Evolutionary conservation across 2,329 filamentous ascomycete genomes (phyloP).

Genomic region (Ceratocystis variospora): DNA sequence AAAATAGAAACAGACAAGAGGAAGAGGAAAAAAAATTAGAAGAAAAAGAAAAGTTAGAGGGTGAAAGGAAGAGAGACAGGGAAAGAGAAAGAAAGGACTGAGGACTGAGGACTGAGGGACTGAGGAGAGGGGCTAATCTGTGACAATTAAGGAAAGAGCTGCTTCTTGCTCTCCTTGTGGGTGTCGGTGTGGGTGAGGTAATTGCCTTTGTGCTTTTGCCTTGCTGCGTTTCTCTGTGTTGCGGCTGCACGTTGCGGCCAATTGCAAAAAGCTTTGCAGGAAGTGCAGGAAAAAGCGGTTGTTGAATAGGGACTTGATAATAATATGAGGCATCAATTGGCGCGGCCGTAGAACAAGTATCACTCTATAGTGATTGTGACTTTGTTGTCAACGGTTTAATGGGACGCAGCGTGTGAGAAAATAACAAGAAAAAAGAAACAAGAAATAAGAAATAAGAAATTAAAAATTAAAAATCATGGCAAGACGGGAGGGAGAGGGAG

Average conservation of each 20-base stretch:
- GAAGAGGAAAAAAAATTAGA: neutral
- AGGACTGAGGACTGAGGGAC: neutral
- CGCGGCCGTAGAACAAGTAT: neutral
- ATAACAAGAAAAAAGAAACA: neutral
- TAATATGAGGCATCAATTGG: neutral
- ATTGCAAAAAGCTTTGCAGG: neutral
- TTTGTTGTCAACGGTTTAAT: neutral
- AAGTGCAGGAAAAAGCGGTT: neutral
- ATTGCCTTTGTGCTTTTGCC: neutral
- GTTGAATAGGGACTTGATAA: neutral
- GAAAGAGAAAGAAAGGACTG: neutral
- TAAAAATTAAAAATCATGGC: neutral
- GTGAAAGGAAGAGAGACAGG: neutral
- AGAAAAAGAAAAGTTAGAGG: neutral
- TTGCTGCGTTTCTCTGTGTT: neutral
- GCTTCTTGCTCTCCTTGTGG: constrained; percentile 5
- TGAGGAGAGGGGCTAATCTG: constrained; percentile 11
- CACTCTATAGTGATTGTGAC: neutral
- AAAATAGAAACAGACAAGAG: neutral
- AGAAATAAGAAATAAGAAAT: neutral
- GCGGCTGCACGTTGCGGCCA: neutral
- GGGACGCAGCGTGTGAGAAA: neutral
- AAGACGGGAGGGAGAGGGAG: constrained; percentile 3
- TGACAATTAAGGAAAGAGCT: constrained; percentile 16
- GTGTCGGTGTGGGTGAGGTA: constrained; percentile 9